These are phyloP conservation scores for Pseudevernia furfuracea DNA, from an alignment of 495 filamentous ascomycete genomes.

Conservation along the genomic window DNA sequence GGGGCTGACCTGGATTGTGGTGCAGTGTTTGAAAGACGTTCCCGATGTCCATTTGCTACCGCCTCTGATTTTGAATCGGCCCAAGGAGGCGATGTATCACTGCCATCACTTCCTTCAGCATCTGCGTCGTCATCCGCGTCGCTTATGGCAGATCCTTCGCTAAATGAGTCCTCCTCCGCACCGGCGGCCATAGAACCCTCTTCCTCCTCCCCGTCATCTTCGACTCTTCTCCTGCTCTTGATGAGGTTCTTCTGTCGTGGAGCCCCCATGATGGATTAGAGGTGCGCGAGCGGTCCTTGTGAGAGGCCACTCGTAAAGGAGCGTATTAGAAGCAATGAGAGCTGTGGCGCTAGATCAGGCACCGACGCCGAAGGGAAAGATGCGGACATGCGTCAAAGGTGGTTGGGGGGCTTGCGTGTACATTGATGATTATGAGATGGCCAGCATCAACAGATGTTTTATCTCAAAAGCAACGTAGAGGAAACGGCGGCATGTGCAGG, in stretches of 20 bases:
- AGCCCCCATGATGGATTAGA: constrained; percentile 44
- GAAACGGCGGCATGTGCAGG: constrained; percentile 4
- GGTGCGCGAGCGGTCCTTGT: not conserved
- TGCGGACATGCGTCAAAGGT: constrained; percentile 4
- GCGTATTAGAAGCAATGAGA: not conserved
- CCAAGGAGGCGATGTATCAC: constrained; percentile 51
- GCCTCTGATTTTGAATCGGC: constrained; percentile 32
- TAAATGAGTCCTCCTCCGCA: constrained; percentile 73
- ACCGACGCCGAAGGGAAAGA: constrained; percentile 13
- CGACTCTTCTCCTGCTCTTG: constrained; percentile 66
- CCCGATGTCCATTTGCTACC: constrained; percentile 36
- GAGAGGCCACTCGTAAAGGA: not conserved
- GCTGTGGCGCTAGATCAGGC: constrained; percentile 20
- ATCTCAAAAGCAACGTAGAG: not conserved
- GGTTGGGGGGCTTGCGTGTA: not conserved
- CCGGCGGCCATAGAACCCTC: constrained; percentile 58
- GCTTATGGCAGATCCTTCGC: constrained; percentile 67
- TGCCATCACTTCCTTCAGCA: constrained; percentile 63
- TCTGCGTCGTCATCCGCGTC: constrained; percentile 75
- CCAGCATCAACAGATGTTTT: constrained; percentile 12
- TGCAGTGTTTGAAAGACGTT: constrained; percentile 34
- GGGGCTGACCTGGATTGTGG: constrained; percentile 23
- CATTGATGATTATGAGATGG: constrained; percentile 13
- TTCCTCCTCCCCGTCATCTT: constrained; percentile 70
- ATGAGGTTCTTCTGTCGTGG: constrained; percentile 62